Percentiles rank a stretch among this genome's conserved stretches.
Conservation (phyloP, 2,329 filamentous ascomycete species). For the Colletotrichum cuscutae region DNA sequence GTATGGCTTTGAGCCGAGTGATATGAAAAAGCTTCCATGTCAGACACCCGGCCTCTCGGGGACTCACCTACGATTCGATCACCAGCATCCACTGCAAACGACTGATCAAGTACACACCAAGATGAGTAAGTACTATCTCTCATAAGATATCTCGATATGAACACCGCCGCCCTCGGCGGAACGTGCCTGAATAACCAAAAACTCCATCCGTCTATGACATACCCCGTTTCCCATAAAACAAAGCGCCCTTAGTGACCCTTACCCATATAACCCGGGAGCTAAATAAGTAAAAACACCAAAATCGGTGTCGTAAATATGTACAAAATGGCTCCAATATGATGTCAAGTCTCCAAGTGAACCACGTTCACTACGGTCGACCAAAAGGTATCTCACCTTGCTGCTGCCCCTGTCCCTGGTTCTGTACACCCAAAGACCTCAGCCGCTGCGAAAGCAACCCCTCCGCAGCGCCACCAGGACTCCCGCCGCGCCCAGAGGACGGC, state of each 20-base stretch:
- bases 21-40: neutral
- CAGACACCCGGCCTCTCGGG: neutral
- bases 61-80: too few relatives aligned
- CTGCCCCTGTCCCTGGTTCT: slow-evolving; percentile 36
- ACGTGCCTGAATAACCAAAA: neutral
- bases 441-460: slow-evolving; percentile 78
- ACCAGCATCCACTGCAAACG: too few relatives aligned
- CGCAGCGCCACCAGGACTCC: slow-evolving; percentile 56
- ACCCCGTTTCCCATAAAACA: neutral
- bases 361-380: neutral
- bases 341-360: neutral
- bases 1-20: accelerated
- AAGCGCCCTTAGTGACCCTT: neutral
- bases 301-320: neutral
- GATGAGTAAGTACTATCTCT: neutral
- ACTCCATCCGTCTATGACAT: slow-evolving; percentile 5
- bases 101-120: neutral
- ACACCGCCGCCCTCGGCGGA: neutral
- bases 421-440: slow-evolving; percentile 70
- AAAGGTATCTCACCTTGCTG: neutral
- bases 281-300: neutral
- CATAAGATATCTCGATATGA: neutral
- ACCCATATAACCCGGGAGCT: neutral
- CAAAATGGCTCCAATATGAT: neutral
- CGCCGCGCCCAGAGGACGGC: slow-evolving; percentile 48